Base-by-base conservation (phyloP, 1,284 basidiomycete species). In the Sanguinoderma infundibulare region DNA sequence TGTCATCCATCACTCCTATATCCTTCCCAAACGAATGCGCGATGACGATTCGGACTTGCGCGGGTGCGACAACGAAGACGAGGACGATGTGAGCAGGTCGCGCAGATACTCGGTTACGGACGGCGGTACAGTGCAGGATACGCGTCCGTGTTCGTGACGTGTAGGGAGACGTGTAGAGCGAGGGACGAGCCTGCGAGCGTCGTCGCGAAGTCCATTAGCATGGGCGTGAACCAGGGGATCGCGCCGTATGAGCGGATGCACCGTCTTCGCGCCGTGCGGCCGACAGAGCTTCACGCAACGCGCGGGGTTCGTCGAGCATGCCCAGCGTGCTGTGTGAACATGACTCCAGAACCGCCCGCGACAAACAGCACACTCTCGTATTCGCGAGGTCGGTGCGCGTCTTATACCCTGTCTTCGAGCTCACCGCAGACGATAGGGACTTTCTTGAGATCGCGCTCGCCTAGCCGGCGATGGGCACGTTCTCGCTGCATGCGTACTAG, bases 311-410 rank as follows among this genome's bases (percentile, higher is more conserved):
- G 66, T 92, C 88, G 58, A 91, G 72, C 26, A 90, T 66, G 0
- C 86, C 86, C 8, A 91, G 73, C 0, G 83, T n/a, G n/a, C n/a
- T n/a, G n/a, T n/a, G n/a, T 84, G 72, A 89, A 89, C 5, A 87
- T 89, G 46, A 82, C 83, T 3, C 89, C 89, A 15, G 84, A 84
- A 2, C 89, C 89, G 8, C 89, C 89, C 1, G 87, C 84, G 32
- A 90, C 74, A 28, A 91, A 77, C n/a, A 90, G 64, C n/a, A 86
- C 84, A 36, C 77, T 82, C 72, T 88, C 87, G 67, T 82, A 87
- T 39, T 77, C 70, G 79, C 81, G 8, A 86, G 73, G 65, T 87
- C 83, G 55, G 89, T 67, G 30, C 79, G n/a, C n/a, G n/a, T n/a
- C n/a, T n/a, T n/a, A n/a, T n/a, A n/a, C n/a, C n/a, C n/a, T n/a